These are phyloP conservation scores for Populus ilicifolia DNA, from an alignment of 345 rosid species.

Conservation along the genomic window DNA sequence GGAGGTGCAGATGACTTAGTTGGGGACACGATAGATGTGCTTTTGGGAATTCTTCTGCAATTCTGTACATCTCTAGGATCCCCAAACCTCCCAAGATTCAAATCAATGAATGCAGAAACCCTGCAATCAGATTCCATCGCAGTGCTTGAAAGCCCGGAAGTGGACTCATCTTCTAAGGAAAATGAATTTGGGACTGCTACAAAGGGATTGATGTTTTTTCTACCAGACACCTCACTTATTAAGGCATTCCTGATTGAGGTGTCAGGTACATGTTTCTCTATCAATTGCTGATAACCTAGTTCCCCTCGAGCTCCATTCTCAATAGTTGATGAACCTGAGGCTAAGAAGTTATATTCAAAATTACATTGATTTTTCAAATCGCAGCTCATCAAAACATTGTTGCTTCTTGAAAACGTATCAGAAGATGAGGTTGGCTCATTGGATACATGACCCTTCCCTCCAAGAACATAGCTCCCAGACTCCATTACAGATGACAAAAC, in stretches of 20 bases:
- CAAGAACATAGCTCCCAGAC: conserved; percentile 46
- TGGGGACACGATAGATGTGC: conserved; percentile 5
- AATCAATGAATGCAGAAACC: conserved; percentile 58
- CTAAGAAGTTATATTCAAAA: conserved; percentile 25
- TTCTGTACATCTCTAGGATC: conserved; percentile 33
- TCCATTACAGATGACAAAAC: conserved; percentile 33
- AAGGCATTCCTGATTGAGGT: conserved; percentile 24
- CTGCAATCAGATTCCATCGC: conserved; percentile 31
- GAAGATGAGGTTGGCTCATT: conserved; percentile 29
- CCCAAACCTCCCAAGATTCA: conserved; percentile 59
- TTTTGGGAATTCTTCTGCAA: conserved; percentile 9
- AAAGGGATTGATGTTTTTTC: conserved; percentile 26
- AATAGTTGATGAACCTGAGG: conserved; percentile 24
- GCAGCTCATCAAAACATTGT: conserved; percentile 29
- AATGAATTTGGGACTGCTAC: conserved; percentile 22
- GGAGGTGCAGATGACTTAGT: conserved; percentile 13
- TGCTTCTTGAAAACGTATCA: conserved; percentile 32
- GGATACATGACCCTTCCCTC: conserved; percentile 30
- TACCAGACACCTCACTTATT: conserved; percentile 18
- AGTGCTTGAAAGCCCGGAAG: conserved; percentile 42
- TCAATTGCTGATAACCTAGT: conserved; percentile 30
- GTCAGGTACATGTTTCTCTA: conserved; percentile 23
- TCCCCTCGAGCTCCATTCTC: conserved; percentile 28
- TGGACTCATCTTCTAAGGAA: conserved; percentile 36
- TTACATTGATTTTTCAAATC: conserved; percentile 27